Base-by-base conservation (phyloP, 768 basidiomycete species). In the Tulasnella calospora region DNA sequence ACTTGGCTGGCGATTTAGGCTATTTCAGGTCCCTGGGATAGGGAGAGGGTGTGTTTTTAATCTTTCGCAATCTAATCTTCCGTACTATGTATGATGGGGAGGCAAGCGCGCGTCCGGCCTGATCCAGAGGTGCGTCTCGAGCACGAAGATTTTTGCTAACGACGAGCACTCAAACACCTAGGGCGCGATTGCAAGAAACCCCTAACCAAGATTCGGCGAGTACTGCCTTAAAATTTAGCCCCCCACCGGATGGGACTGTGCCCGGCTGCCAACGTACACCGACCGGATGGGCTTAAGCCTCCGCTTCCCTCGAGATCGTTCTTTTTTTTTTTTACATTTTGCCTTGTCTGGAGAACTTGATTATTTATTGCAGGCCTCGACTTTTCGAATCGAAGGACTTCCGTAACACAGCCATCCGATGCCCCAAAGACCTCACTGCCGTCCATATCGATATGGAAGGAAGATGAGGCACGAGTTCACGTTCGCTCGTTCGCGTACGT, bases 321-420 rank as follows among this genome's bases (percentile, higher is more conserved):
- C n/a, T n/a, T n/a, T n/a, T n/a, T n/a, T n/a, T n/a, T n/a, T 40
- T 40, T 40, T 12, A 40, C 40, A 40, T 40, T 40, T 44, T 51
- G n/a, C 51, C 21, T 51, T 51, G 51, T 51, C 61, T 67, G 8
- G 30, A 33, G 61, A 67, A 30, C 61, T 15, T 33, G 23, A 15
- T 33, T 3, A 7, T n/a, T 33, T 3, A 7, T n/a, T 10, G 61
- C 51, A 67, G 61, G 61, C 61, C 61, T 67, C 30, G 61, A 67
- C 61, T 67, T 13, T 67, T 67, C 61, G 61, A 67, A 67, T 67
- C 61, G 61, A 67, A 67, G 61, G 61, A 67, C 61, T 67, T 67
- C 61, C 33, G 13, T 12, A 35, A 33, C 61, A 67, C 61, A 13
- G 61, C 61, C 61, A 67, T 67, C 61, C 23, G 61, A 67, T 67